Evolutionary conservation across 495 filamentous ascomycete genomes (phyloP).

Genomic region (Acidiella bohemica): DNA sequence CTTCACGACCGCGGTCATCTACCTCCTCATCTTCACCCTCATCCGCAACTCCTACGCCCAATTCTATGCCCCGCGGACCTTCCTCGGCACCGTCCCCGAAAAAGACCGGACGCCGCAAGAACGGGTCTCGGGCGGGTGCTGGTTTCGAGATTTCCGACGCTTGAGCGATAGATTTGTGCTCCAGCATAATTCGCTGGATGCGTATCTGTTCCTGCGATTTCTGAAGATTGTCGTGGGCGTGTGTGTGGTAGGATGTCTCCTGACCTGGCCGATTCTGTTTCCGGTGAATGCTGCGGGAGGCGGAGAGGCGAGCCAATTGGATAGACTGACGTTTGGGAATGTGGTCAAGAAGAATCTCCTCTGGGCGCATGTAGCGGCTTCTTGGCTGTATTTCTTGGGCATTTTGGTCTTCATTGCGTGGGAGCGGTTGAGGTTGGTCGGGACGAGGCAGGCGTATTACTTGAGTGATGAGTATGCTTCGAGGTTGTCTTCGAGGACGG

Average conservation of each 20-base stretch:
- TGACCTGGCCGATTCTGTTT: constrained; percentile 78
- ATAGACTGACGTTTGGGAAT: constrained; percentile 55
- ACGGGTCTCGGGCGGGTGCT: constrained; percentile 61
- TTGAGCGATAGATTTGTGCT: constrained; percentile 50
- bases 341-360: constrained; percentile 38
- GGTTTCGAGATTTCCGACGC: constrained; percentile 48
- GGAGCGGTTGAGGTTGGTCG: constrained; percentile 56
- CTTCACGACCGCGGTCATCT: constrained; percentile 45
- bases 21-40: constrained; percentile 59
- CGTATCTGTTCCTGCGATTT: constrained; percentile 77
- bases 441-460: constrained; percentile 56
- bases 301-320: constrained; percentile 44
- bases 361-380: constrained; percentile 48
- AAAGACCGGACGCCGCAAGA: constrained; percentile 57
- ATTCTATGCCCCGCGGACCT: constrained; percentile 80
- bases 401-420: constrained; percentile 48
- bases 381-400: constrained; percentile 35
- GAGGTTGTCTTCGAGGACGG: constrained; percentile 53
- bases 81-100: constrained; percentile 54
- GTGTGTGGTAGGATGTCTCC: constrained; percentile 62
- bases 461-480: constrained; percentile 53
- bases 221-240: constrained; percentile 58
- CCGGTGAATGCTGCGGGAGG: constrained; percentile 72
- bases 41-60: constrained; percentile 58
- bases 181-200: constrained; percentile 58